phyloP scores from a whole-genome alignment of 805 yeast genomes.

The Ogataea angusta region DNA sequence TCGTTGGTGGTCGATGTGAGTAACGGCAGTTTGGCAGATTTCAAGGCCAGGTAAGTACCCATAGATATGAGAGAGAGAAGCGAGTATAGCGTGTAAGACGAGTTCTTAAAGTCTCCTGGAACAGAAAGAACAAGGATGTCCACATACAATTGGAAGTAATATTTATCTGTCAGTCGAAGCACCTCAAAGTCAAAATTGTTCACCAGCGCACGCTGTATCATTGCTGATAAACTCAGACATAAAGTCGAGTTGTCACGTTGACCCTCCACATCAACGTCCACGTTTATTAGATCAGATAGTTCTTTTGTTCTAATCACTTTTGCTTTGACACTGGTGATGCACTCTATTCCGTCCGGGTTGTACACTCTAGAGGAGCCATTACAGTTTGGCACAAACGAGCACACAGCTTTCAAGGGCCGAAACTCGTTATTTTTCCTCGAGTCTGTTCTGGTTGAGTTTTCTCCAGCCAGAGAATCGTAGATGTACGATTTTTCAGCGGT shows the following conservation, averaged over 20 bases:
- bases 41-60: slow-evolving; percentile 77
- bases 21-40: slow-evolving; percentile 71
- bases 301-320: slow-evolving; percentile 55
- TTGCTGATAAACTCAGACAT: slow-evolving; percentile 59
- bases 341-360: slow-evolving; percentile 87
- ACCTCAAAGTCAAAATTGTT: slow-evolving; percentile 50
- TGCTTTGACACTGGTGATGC: slow-evolving; percentile 86
- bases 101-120: slow-evolving; percentile 31
- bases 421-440: slow-evolving; percentile 72
- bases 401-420: slow-evolving; percentile 80
- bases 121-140: slow-evolving; percentile 79
- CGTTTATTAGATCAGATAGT: slow-evolving; percentile 54
- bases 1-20: slow-evolving; percentile 66
- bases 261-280: slow-evolving; percentile 81
- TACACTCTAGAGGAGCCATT: slow-evolving; percentile 91
- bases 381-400: slow-evolving; percentile 78
- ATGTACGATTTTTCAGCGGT: slow-evolving; percentile 76
- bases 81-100: slow-evolving; percentile 69
- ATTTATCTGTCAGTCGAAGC: slow-evolving; percentile 66
- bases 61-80: slow-evolving; percentile 64
- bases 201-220: slow-evolving; percentile 51
- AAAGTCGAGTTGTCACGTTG: slow-evolving; percentile 75
- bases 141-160: slow-evolving; percentile 71
- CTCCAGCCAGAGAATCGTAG: slow-evolving; percentile 68
- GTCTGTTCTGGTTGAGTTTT: slow-evolving; percentile 69